Evolutionary conservation across 306 rosid species (phyloP).

Genomic region (Gastrolobium villosum): DNA sequence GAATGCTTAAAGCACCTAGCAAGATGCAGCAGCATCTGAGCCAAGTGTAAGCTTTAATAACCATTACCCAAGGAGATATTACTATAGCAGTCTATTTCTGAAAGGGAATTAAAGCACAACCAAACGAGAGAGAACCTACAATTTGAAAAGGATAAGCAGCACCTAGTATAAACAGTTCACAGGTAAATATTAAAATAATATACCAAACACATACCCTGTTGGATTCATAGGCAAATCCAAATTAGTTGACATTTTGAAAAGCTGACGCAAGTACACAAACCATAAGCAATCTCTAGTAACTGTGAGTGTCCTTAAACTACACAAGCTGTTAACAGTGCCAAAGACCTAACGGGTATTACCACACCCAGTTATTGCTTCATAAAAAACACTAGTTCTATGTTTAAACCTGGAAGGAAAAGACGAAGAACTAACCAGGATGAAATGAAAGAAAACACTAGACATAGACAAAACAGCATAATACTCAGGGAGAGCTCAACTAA

Average conservation of each 20-base stretch:
- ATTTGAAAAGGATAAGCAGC: not conserved
- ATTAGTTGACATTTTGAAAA: slow-evolving; percentile 24
- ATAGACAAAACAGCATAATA: not conserved
- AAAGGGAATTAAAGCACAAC: not conserved
- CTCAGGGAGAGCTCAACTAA: not conserved
- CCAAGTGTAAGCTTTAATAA: slow-evolving; percentile 14
- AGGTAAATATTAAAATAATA: not conserved
- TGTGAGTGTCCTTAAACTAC: not conserved
- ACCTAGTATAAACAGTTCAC: not conserved
- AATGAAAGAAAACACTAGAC: slow-evolving; percentile 7
- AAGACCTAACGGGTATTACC: not conserved
- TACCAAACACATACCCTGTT: not conserved
- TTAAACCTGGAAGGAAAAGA: slow-evolving; percentile 19
- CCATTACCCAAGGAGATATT: slow-evolving; percentile 4
- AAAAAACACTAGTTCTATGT: slow-evolving; percentile 22
- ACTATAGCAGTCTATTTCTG: slow-evolving; percentile 1
- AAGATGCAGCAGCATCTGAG: not conserved
- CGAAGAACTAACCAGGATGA: slow-evolving; percentile 20
- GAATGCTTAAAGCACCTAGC: slow-evolving; percentile 3
- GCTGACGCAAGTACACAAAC: slow-evolving; percentile 20
- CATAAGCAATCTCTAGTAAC: not conserved
- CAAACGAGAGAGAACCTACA: slow-evolving; percentile 2
- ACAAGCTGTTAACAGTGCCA: not conserved
- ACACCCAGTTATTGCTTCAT: not conserved
- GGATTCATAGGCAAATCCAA: slow-evolving; percentile 22